A percentile compares a stretch with the other conserved stretches of the same genome.
phyloP scores from a whole-genome alignment of 768 basidiomycete genomes.

The Botryobasidium botryosum region DNA sequence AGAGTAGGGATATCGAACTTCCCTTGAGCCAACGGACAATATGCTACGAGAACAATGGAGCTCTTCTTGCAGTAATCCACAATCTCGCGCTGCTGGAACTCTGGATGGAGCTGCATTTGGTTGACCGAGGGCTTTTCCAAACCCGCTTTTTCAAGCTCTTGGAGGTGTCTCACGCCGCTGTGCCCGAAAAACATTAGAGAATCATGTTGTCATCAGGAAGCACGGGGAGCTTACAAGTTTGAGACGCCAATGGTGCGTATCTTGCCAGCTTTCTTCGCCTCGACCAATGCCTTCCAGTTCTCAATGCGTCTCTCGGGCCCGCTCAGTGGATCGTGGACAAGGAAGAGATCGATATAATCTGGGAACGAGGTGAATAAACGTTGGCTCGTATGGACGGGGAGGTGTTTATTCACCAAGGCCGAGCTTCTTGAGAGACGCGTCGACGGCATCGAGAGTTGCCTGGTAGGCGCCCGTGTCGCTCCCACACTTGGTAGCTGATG shows the following conservation, averaged over 20 bases:
- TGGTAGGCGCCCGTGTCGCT: conserved; percentile 46
- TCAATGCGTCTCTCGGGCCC: conserved; percentile 47
- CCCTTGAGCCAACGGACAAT: conserved; percentile 24
- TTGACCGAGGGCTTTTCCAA: conserved; percentile 40
- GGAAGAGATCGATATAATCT: conserved; percentile 41
- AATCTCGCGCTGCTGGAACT: conserved; percentile 29
- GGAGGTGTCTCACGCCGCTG: conserved; percentile 37
- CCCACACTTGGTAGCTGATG: conserved; percentile 38
- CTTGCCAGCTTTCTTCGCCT: conserved; percentile 44
- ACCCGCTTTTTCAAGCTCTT: conserved; percentile 32
- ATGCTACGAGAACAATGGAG: conserved; percentile 32
- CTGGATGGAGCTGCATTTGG: conserved; percentile 21
- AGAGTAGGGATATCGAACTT: neutral
- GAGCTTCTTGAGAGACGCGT: conserved; percentile 41
- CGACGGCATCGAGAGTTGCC: conserved; percentile 37
- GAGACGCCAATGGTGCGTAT: conserved; percentile 60
- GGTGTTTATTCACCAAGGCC: conserved; percentile 32
- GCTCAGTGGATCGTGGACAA: conserved; percentile 56
- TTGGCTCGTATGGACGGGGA: conserved; percentile 7
- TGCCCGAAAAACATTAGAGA: no score
- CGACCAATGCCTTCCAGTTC: conserved; percentile 52
- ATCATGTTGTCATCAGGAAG: no score
- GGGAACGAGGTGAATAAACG: conserved; percentile 1
- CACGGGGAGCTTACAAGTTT: conserved; percentile 41
- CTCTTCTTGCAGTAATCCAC: conserved; percentile 40